Percentiles rank a stretch among this genome's conserved stretches.
Conservation (phyloP, 129 eudicot genomes). For the Apium graveolens region DNA sequence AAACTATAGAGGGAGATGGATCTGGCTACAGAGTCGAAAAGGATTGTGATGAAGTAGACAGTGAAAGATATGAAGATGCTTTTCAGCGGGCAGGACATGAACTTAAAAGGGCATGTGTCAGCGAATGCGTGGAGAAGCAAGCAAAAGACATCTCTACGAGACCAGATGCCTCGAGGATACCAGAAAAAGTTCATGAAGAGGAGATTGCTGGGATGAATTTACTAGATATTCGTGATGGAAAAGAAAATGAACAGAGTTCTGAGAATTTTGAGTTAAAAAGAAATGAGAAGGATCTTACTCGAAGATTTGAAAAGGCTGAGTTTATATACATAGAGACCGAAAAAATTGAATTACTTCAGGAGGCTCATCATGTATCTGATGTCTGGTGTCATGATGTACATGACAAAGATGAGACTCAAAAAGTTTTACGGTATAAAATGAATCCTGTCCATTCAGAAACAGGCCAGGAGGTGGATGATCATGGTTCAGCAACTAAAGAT, state of each 20-base stretch:
- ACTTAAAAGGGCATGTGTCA: no score
- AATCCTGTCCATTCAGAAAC: constrained; percentile 21
- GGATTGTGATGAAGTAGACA: constrained; percentile 11
- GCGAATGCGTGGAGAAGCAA: no score
- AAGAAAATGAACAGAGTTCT: constrained; percentile 17
- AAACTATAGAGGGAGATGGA: constrained; percentile 15
- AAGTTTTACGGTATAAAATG: constrained; percentile 21
- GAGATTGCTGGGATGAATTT: no score
- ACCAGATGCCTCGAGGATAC: no score
- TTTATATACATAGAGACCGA: background rate
- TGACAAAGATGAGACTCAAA: constrained; percentile 18
- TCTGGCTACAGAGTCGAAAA: constrained; percentile 12
- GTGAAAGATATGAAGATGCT: background rate
- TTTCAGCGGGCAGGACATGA: no score
- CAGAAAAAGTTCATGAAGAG: no score
- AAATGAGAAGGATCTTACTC: constrained; percentile 6
- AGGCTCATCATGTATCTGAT: constrained; percentile 18
- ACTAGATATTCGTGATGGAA: constrained; percentile 13
- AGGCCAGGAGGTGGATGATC: constrained; percentile 26
- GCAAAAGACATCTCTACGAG: no score
- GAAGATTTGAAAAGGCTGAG: constrained; percentile 11
- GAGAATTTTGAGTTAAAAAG: constrained; percentile 1
- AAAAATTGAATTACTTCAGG: constrained; percentile 13
- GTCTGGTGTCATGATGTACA: constrained; percentile 15
- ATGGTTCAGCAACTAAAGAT: constrained; percentile 12